These are phyloP conservation scores for Fusarium nanum DNA, from an alignment of 2,329 filamentous ascomycete genomes.

Conservation along the genomic window DNA sequence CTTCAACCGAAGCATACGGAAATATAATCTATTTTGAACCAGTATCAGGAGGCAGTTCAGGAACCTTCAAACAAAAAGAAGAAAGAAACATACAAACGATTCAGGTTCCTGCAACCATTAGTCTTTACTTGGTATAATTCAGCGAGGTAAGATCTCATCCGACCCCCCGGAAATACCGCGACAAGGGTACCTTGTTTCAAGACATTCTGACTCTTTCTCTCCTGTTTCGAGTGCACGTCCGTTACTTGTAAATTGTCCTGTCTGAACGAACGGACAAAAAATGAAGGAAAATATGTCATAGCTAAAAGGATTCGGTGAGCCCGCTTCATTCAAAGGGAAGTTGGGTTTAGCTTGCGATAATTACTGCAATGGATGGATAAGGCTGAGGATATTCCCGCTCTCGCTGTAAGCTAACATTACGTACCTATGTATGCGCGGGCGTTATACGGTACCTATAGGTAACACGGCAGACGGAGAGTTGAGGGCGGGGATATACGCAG, in stretches of 20 bases:
- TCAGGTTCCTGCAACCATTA: not conserved
- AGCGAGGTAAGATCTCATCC: slow-evolving; percentile 4
- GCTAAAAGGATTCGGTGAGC: slow-evolving; percentile 24
- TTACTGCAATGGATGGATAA: slow-evolving; percentile 1
- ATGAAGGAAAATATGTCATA: slow-evolving; percentile 1
- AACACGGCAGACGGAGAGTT: slow-evolving; percentile 28
- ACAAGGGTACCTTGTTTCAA: slow-evolving; percentile 37
- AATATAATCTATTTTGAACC: not conserved
- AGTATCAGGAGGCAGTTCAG: not conserved
- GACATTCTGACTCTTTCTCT: slow-evolving; percentile 1
- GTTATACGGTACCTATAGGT: not conserved
- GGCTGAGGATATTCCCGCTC: slow-evolving; percentile 12
- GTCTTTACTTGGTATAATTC: not conserved
- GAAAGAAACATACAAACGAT: not conserved
- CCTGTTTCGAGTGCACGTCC: slow-evolving; percentile 32
- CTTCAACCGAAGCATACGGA: not conserved
- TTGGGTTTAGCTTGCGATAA: slow-evolving; percentile 15
- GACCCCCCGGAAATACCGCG: slow-evolving; percentile 43
- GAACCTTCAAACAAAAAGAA: not conserved
- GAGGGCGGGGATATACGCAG: slow-evolving; percentile 24
- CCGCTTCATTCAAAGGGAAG: slow-evolving; percentile 22
- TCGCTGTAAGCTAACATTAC: not conserved
- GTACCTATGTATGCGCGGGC: not conserved
- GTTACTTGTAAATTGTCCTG: slow-evolving; percentile 16
- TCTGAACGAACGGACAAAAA: slow-evolving; percentile 3